Percentiles rank a stretch among this genome's conserved stretches.
Evolutionary conservation across 805 yeast genomes (phyloP).

Genomic region (Metschnikowia rubicola): DNA sequence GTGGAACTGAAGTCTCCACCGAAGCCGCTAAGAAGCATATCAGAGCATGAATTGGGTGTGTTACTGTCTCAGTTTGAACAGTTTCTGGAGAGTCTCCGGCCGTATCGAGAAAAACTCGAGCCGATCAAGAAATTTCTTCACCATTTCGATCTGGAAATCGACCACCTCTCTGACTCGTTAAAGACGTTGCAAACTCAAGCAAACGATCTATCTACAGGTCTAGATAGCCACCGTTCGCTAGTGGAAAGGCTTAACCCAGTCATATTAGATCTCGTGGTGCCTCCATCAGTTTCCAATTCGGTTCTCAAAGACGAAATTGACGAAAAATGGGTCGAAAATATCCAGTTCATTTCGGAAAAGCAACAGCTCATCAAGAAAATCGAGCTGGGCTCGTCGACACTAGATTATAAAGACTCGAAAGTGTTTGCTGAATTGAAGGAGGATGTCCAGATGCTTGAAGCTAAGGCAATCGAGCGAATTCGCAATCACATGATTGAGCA

Average conservation of each 20-base stretch:
- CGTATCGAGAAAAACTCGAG: slow-evolving; percentile 26
- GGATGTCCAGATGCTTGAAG: slow-evolving; percentile 49
- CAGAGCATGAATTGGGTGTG: slow-evolving; percentile 17
- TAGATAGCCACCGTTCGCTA: slow-evolving; percentile 25
- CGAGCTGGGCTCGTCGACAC: slow-evolving; percentile 1
- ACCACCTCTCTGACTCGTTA: slow-evolving; percentile 30
- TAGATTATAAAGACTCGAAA: slow-evolving; percentile 20
- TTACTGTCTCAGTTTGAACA: slow-evolving; percentile 15
- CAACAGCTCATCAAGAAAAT: slow-evolving; percentile 44
- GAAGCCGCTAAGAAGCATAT: slow-evolving; percentile 7
- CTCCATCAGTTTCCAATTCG: slow-evolving; percentile 64
- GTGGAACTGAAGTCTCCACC: not conserved
- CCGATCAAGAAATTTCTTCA: slow-evolving; percentile 54
- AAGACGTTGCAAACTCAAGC: slow-evolving; percentile 34
- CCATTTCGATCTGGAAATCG: slow-evolving; percentile 53
- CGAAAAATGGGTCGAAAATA: slow-evolving; percentile 63
- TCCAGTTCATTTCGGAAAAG: slow-evolving; percentile 57
- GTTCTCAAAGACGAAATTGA: slow-evolving; percentile 57
- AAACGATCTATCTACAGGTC: slow-evolving; percentile 26
- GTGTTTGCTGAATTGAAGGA: slow-evolving; percentile 30
- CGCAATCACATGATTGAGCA: slow-evolving; percentile 63
- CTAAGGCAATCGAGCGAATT: slow-evolving; percentile 70
- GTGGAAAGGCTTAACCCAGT: slow-evolving; percentile 60
- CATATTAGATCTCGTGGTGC: slow-evolving; percentile 70
- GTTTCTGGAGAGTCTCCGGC: slow-evolving; percentile 11